A percentile compares a stretch with the other conserved stretches of the same genome.
These are phyloP conservation scores for Rhodamnia argentea DNA, from an alignment of 345 rosid genomes.

Conservation along the genomic window DNA sequence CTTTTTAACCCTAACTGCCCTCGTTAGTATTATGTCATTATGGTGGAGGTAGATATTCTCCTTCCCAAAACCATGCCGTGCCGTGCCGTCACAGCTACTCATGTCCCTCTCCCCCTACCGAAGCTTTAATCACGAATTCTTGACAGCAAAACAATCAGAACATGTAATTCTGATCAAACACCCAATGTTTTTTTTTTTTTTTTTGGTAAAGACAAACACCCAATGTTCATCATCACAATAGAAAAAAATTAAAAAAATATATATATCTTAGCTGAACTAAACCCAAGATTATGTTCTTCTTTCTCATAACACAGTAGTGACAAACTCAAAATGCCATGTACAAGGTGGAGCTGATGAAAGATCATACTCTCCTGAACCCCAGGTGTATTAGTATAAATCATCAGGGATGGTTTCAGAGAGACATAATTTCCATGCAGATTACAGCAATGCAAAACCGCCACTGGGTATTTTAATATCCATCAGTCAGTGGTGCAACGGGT, in stretches of 20 bases:
- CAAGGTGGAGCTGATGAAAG: not conserved
- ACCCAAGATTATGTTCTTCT: not conserved
- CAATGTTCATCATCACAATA: not conserved
- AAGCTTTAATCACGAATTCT: not conserved
- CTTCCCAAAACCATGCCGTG: conserved; percentile 9
- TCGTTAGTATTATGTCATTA: not conserved
- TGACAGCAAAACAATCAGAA: not conserved
- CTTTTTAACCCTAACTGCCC: conserved; percentile 3
- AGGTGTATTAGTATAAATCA: not conserved
- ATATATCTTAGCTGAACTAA: not conserved
- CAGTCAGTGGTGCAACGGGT: conserved; percentile 84
- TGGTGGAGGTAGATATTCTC: not conserved
- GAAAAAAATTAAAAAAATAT: not conserved
- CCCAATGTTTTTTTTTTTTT: no score
- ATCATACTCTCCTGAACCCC: not conserved
- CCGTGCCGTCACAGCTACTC: conserved; percentile 36
- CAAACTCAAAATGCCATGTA: not conserved
- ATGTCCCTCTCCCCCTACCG: not conserved
- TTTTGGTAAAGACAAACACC: no score
- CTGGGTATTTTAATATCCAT: not conserved
- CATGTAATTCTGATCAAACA: not conserved
- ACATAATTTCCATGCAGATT: not conserved
- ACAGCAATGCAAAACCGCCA: not conserved
- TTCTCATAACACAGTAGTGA: not conserved
- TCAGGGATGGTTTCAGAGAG: not conserved